Conservation (phyloP, 2,329 filamentous ascomycete species). For the Scortechinia acanthostroma region DNA sequence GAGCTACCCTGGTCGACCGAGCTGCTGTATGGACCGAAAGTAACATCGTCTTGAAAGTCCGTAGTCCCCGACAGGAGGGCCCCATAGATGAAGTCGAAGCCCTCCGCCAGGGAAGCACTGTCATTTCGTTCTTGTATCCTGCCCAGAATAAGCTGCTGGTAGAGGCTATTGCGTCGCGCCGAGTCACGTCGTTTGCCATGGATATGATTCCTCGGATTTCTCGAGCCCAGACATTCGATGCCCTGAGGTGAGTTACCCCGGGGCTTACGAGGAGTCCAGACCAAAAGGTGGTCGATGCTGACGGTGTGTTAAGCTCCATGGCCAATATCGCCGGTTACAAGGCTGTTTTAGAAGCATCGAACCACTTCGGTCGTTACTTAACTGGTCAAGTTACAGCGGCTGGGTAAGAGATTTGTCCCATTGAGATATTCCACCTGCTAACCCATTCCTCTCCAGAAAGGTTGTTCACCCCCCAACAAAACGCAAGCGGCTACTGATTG, state of each 20-base stretch:
- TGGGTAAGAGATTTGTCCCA: slow-evolving; percentile 46
- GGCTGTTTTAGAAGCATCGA: slow-evolving; percentile 81
- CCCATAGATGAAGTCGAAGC: slow-evolving; percentile 58
- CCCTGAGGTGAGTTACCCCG: slow-evolving; percentile 40
- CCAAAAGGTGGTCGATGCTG: neutral
- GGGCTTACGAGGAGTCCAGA: neutral
- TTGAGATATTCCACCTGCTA: neutral
- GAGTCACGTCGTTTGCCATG: slow-evolving; percentile 79
- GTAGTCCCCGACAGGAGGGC: slow-evolving; percentile 56
- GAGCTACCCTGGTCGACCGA: slow-evolving; percentile 68
- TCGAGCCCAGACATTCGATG: slow-evolving; percentile 80
- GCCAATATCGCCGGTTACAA: slow-evolving; percentile 93
- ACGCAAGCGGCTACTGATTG: slow-evolving; percentile 7
- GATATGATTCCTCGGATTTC: slow-evolving; percentile 88
- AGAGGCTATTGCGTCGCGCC: slow-evolving; percentile 62
- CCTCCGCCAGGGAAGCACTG: slow-evolving; percentile 62
- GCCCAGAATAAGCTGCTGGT: slow-evolving; percentile 73
- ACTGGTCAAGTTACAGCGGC: slow-evolving; percentile 87
- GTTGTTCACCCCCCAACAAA: too few relatives aligned
- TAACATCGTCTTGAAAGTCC: slow-evolving; percentile 79
- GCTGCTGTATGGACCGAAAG: slow-evolving; percentile 66
- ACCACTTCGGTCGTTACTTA: slow-evolving; percentile 80
- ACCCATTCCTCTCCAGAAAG: slow-evolving; percentile 12
- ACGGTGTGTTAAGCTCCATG: too few relatives aligned
- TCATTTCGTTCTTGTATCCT: slow-evolving; percentile 80